Percentiles rank a stretch among this genome's conserved stretches.
Conservation (phyloP, 2,329 filamentous ascomycete genomes). For the Aureobasidium sp. region DNA sequence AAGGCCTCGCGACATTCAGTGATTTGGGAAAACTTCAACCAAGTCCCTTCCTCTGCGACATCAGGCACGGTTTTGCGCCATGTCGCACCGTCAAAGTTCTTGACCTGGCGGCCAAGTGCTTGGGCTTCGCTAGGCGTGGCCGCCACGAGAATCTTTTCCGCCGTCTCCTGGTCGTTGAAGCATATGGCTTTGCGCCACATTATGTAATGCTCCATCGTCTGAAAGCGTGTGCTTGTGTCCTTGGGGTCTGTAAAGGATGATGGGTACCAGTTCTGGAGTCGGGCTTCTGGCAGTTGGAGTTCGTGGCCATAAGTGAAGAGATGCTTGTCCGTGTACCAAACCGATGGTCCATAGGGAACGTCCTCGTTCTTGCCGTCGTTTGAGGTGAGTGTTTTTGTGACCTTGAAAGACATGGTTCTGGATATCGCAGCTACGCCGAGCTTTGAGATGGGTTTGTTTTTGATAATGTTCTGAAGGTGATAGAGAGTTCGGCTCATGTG, state of each 20-base stretch:
- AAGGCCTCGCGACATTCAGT: constrained; percentile 21
- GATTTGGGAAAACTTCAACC: constrained; percentile 27
- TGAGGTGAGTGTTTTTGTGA: not conserved
- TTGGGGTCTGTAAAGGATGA: constrained; percentile 15
- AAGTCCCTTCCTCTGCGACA: constrained; percentile 27
- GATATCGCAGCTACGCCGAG: not conserved
- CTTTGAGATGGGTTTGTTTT: not conserved
- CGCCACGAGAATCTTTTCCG: constrained; percentile 20
- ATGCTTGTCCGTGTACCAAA: constrained; percentile 17
- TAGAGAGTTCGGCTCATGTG: not conserved
- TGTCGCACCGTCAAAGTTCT: constrained; percentile 23
- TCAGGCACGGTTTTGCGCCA: constrained; percentile 21
- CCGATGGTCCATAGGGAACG: constrained; percentile 5
- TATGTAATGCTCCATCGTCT: constrained; percentile 25
- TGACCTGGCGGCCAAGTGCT: constrained; percentile 25
- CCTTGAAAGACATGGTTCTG: not conserved
- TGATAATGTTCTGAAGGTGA: not conserved
- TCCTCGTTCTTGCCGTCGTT: constrained; percentile 1
- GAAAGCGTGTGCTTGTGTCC: constrained; percentile 14
- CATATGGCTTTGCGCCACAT: constrained; percentile 30
- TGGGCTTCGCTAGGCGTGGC: constrained; percentile 22
- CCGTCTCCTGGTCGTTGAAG: constrained; percentile 24
- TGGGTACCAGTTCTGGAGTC: constrained; percentile 22
- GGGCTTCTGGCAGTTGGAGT: constrained; percentile 16
- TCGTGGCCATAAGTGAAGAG: constrained; percentile 21